Conservation (phyloP, 2,329 filamentous ascomycete genomes). For the Triangularia verruculosa region DNA sequence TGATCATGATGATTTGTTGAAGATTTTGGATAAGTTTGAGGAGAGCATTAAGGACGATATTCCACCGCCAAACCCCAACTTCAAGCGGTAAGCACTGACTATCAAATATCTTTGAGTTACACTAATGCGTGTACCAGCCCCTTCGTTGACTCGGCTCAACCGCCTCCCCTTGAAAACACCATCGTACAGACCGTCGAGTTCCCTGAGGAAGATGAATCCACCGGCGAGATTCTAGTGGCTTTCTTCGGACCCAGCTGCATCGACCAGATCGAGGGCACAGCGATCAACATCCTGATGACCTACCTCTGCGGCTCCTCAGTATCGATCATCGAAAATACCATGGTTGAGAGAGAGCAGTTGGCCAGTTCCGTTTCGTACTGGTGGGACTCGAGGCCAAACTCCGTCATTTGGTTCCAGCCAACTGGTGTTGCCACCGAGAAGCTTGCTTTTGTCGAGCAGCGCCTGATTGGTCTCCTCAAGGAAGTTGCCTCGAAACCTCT, state of each 20-base stretch:
- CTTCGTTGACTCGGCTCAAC: conserved; percentile 84
- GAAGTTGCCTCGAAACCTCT: conserved; percentile 77
- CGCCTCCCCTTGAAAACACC: conserved; percentile 68
- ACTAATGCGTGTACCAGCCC: conserved; percentile 47
- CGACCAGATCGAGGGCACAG: conserved; percentile 64
- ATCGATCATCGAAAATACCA: conserved; percentile 82
- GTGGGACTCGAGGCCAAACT: conserved; percentile 75
- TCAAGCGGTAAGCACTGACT: conserved; percentile 55
- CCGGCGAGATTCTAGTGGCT: conserved; percentile 79
- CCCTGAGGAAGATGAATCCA: conserved; percentile 93
- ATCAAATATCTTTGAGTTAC: background rate
- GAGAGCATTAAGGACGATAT: conserved; percentile 80
- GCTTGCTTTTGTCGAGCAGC: conserved; percentile 77
- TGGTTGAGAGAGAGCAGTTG: conserved; percentile 91
- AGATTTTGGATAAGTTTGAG: conserved; percentile 85
- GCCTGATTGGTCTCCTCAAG: conserved; percentile 78
- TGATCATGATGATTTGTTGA: conserved; percentile 74
- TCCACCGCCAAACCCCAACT: conserved; percentile 69
- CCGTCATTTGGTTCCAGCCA: conserved; percentile 80
- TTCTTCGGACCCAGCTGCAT: conserved; percentile 85
- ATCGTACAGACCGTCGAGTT: conserved; percentile 80
- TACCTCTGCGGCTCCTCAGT: conserved; percentile 94
- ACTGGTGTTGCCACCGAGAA: conserved; percentile 85
- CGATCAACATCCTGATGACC: conserved; percentile 74
- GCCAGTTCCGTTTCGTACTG: conserved; percentile 81